Evolutionary conservation across 2,329 filamentous ascomycete genomes (phyloP).

Genomic region (Cercospora canescens): DNA sequence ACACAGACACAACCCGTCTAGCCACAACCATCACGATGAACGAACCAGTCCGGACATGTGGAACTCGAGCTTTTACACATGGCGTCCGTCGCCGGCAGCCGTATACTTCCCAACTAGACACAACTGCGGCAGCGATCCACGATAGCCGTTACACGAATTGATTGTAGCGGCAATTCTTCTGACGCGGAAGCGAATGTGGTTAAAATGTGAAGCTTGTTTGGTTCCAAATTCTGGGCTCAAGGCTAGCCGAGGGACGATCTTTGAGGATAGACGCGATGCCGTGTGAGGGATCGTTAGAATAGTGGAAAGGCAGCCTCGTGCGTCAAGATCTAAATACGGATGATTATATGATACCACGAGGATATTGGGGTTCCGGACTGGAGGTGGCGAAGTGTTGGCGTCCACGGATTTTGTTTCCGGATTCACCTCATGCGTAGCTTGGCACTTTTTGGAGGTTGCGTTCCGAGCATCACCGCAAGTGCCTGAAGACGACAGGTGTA

Average conservation of each 20-base stretch:
- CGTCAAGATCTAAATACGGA: neutral
- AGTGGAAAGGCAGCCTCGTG: neutral
- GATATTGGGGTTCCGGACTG: too few species aligned
- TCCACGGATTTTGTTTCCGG: neutral
- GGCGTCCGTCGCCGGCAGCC: neutral
- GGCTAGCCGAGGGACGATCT: neutral
- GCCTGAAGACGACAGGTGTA: too few species aligned
- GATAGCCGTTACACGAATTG: neutral
- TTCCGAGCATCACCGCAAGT: neutral
- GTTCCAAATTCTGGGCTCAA: neutral
- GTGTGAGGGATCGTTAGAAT: neutral
- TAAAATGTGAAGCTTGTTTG: neutral
- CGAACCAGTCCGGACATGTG: neutral
- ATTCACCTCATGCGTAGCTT: neutral
- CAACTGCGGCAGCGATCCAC: neutral
- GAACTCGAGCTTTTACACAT: neutral
- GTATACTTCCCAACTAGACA: neutral
- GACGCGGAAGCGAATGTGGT: neutral
- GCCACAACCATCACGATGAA: neutral
- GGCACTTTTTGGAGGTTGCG: neutral
- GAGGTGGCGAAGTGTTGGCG: too few species aligned
- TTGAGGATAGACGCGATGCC: neutral
- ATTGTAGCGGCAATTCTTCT: neutral
- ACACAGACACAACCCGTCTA: neutral
- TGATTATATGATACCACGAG: too few species aligned